Evolutionary conservation across 106 monocot species (phyloP), one percentile per base, ranked within the genome.

Genomic region (Apostasia ramifera): DNA sequence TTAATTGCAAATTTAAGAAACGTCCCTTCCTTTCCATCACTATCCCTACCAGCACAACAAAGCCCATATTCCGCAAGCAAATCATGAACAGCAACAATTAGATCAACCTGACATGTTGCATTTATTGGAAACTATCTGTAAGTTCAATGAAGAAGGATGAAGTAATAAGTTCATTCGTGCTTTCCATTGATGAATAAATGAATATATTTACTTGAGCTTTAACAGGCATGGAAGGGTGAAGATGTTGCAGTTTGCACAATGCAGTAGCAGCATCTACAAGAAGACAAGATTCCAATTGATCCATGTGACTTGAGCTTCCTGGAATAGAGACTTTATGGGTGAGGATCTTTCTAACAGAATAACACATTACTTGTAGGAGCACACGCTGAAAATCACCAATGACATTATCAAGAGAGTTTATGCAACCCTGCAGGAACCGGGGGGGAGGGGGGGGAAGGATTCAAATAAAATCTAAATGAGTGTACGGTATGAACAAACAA

Each of bases 1-100:
- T 93, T 93, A 37, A 98, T 98, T 69, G 98, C 87, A 76, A 93
- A 79, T 71, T 93, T 93, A 6, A 98, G 89, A 81, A 90, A 98
- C 66, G 78, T 75, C 49, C 93, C 93, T 85, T 98, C 92, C 64
- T 90, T 83, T 3, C 93, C 93, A 80, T 86, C 77, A 63, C 73
- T 67, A 57, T 98, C 98, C 55, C 73, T 81, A 66, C 90, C 98
- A 81, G 98, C 89, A 83, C 93, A 98, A 61, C 93, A 98, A 44
- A 98, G 93, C 40, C 98, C 98, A 90, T 85, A 87, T 11, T 98
- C 93, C 40, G 93, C 97, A 69, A 92, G 89, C 58, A 98, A 81
- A 79, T 98, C 92, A 80, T 98, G 98, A 8, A 90, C 75, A 41
- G 87, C 80, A 38, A 85, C 85, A 81, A 98, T 87, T 66, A 98